A percentile compares a stretch with the other conserved stretches of the same genome.
Conservation (phyloP, 306 rosid species). For the Nissolia schottii region DNA sequence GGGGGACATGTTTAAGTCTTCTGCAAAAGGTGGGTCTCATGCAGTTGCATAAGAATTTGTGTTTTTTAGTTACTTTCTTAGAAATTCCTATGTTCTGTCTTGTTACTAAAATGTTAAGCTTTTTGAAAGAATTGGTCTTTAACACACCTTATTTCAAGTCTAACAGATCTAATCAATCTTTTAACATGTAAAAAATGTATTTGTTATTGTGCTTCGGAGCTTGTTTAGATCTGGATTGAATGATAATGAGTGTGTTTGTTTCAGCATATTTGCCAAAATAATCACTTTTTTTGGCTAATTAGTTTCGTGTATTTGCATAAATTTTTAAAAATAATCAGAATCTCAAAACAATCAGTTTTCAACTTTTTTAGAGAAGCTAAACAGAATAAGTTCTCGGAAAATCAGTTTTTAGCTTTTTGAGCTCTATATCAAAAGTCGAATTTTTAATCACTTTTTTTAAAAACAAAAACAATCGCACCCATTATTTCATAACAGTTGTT, state of each 20-base stretch:
- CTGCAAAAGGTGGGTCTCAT: constrained; percentile 61
- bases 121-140: background rate
- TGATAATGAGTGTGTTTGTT: too few relatives aligned
- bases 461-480: too few relatives aligned
- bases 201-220: background rate
- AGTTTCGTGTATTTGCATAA: too few relatives aligned
- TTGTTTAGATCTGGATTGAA: background rate
- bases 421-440: too few relatives aligned
- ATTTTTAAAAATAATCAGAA: too few relatives aligned
- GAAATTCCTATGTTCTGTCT: background rate
- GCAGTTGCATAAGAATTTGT: background rate
- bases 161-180: background rate
- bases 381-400: too few relatives aligned
- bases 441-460: too few relatives aligned
- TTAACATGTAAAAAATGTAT: background rate
- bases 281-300: too few relatives aligned
- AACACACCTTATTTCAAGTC: background rate
- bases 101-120: background rate
- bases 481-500: background rate
- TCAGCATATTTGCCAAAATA: too few relatives aligned
- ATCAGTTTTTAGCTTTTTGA: too few relatives aligned
- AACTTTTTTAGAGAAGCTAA: too few relatives aligned
- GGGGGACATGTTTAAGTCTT: constrained; percentile 41
- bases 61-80: constrained; percentile 9
- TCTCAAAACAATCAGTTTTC: too few relatives aligned